These are phyloP conservation scores for Amaranthus cruentus DNA, from an alignment of 148 eudicot genomes.

Conservation along the genomic window DNA sequence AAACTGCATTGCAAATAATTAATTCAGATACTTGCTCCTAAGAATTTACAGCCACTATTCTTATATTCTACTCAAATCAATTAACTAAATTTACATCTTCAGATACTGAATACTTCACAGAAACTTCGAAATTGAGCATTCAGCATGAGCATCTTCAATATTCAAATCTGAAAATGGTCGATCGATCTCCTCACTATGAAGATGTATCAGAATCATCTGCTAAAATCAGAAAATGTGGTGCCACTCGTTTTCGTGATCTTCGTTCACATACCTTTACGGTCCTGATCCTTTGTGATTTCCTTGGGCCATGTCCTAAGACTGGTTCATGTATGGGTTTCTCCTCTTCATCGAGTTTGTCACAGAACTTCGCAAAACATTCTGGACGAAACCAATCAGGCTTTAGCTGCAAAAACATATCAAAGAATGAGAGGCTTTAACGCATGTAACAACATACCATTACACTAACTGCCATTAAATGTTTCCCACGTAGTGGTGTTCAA, in stretches of 20 bases:
- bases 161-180: neutral
- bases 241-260: neutral
- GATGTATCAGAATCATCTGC: conserved; percentile 5
- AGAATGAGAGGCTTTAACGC: neutral
- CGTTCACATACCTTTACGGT: conserved; percentile 4
- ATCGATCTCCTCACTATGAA: neutral
- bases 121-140: neutral
- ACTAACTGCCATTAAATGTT: too few relatives aligned
- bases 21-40: too few relatives aligned
- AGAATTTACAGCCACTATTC: neutral
- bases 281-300: conserved; percentile 27
- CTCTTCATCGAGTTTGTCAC: conserved; percentile 19
- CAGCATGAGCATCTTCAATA: neutral
- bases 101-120: too few relatives aligned
- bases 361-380: conserved; percentile 17
- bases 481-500: too few relatives aligned
- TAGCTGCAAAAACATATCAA: conserved; percentile 16
- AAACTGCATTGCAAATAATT: too few relatives aligned
- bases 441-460: too few relatives aligned
- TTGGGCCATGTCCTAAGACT: neutral
- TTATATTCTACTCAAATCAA: neutral
- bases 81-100: too few relatives aligned
- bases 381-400: conserved; percentile 15
- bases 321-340: conserved; percentile 4
- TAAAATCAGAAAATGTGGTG: neutral